Evolutionary conservation across 2,329 filamentous ascomycete species (phyloP), one percentile per base, ranked within the genome.

Genomic region (Fusarium odoratissimum): DNA sequence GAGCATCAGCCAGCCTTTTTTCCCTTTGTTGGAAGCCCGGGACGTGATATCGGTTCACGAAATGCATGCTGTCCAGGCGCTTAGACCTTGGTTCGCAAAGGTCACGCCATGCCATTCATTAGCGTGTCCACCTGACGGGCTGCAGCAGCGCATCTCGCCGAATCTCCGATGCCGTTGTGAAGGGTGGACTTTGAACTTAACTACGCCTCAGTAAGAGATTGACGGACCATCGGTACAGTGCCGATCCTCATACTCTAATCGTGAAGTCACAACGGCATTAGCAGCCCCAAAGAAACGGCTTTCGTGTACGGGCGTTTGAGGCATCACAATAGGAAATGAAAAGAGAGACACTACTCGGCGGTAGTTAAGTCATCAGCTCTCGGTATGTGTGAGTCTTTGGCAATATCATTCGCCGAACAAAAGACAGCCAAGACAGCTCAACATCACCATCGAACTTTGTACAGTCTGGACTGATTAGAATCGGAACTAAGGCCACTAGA

Each of bases 21-120:
- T 28, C n/a, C 11, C 12, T 0, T 7, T 5, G 2, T 21, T 2
- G 2, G 5, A 30, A 30, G 28, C 25, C 19, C 19, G 4, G 11
- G 30, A 13, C 30, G 6, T 10, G 11, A 19, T 23, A 23, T 41
- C 1, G 10, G 17, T n/a, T 19, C 11, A 17, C 21, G 10, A 19
- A 41, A 17, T 14, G 10, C 25, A 30, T n/a, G 1, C 2, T 38
- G 8, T 21, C 8, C 13, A 4, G n/a, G 17, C 19, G 9, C 23
- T 28, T 21, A 8, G n/a, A 9, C n/a, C 23, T 19, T 19, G 3
- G 11, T 38, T 21, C 2, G 6, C 9, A 9, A 17, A 5, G 11
- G 8, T 7, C 51, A 38, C 35, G 13, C 9, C 11, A 21, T 21
- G 16, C 19, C 25, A 25, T 25, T 41, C 7, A 7, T 8, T 30